These are phyloP conservation scores for Sambucus nigra DNA, from an alignment of 129 eudicot genomes.

Conservation along the genomic window DNA sequence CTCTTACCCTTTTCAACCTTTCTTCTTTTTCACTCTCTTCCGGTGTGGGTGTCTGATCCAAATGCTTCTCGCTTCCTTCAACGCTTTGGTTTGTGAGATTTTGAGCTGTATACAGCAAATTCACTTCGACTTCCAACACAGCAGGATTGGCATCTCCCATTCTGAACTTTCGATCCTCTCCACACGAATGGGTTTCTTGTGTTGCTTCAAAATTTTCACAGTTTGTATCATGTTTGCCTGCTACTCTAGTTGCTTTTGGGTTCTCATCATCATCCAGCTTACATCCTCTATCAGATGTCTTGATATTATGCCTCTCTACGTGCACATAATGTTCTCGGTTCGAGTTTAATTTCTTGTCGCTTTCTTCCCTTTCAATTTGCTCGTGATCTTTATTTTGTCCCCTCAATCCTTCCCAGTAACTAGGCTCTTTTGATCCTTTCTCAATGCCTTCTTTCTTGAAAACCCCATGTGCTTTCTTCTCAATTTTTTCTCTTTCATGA, in stretches of 20 bases:
- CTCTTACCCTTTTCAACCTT: conserved; percentile 34
- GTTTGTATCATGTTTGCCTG: conserved; percentile 16
- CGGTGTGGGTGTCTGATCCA: conserved; percentile 6
- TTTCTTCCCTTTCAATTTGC: conserved; percentile 22
- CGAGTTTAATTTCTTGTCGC: conserved; percentile 13
- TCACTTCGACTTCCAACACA: conserved; percentile 16
- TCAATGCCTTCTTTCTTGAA: conserved; percentile 21
- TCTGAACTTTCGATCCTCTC: conserved; percentile 30
- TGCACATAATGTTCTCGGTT: conserved; percentile 16
- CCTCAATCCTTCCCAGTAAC: conserved; percentile 11
- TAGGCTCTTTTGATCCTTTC: conserved; percentile 17
- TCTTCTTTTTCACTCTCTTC: conserved; percentile 40
- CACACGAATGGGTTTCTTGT: conserved; percentile 16
- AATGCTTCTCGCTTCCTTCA: conserved; percentile 19
- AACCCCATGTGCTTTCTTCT: conserved; percentile 14
- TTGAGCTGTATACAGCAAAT: conserved; percentile 8
- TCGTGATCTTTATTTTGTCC: conserved; percentile 13
- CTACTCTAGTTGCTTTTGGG: conserved; percentile 14
- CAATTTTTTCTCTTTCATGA: conserved; percentile 20
- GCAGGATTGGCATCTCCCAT: conserved; percentile 80
- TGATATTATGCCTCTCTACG: conserved; percentile 17
- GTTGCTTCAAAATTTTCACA: conserved; percentile 14
- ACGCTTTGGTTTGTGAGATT: too few relatives aligned
- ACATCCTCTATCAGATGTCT: conserved; percentile 42
- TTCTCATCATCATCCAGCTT: conserved; percentile 17